phyloP scores from a whole-genome alignment of 2,329 filamentous ascomycete genomes.

The Emergomyces orientalis region DNA sequence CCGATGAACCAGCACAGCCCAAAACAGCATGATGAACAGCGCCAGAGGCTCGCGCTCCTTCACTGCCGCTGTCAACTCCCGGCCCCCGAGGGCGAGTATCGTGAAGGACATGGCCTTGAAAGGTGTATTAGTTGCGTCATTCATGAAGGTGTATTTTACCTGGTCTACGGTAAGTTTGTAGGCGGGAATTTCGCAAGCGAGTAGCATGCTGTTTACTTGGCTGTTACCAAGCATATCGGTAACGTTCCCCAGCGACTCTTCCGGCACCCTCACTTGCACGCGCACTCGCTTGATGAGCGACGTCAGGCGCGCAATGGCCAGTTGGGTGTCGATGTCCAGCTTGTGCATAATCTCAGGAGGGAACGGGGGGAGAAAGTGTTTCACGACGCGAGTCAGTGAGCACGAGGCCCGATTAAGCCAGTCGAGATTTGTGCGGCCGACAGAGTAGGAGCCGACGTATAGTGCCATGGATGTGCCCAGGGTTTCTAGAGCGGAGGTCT shows the following conservation, averaged over 20 bases:
- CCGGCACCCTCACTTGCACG: background rate
- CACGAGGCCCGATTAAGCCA: background rate
- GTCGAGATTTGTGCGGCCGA: background rate
- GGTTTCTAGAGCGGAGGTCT: background rate
- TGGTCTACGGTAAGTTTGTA: background rate
- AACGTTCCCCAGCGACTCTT: background rate
- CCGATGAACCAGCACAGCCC: constrained; percentile 15
- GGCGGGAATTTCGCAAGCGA: background rate
- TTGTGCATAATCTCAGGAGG: background rate
- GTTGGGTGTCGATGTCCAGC: background rate
- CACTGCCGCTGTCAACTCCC: constrained; percentile 14
- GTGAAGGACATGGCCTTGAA: constrained; percentile 13
- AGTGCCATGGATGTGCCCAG: background rate
- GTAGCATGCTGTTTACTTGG: background rate
- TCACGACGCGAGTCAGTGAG: background rate
- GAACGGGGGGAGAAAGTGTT: background rate
- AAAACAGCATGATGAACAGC: constrained; percentile 16
- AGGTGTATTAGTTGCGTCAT: background rate
- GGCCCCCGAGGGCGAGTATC: constrained; percentile 16
- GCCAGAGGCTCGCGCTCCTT: constrained; percentile 13
- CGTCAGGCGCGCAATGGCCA: background rate
- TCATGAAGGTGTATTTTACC: constrained; percentile 5
- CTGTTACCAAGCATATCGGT: background rate
- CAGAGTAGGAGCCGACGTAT: background rate
- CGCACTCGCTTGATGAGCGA: background rate